Percentiles rank a stretch among this genome's conserved stretches.
These are phyloP conservation scores for Emergomyces pasteurianus DNA, from an alignment of 2,329 filamentous ascomycete genomes.

Conservation along the genomic window DNA sequence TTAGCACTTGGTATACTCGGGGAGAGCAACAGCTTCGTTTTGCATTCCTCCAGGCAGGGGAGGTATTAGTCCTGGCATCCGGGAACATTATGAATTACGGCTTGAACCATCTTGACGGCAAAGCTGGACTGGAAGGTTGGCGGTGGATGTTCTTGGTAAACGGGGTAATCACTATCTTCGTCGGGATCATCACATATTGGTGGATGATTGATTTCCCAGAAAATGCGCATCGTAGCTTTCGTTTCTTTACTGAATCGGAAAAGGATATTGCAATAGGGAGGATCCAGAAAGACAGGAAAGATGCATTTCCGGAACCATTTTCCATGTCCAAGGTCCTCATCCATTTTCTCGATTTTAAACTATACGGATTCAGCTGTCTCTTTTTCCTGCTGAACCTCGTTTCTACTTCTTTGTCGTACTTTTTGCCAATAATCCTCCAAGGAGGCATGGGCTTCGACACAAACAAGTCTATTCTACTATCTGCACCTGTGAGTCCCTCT, in stretches of 20 bases:
- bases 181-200: constrained; percentile 52
- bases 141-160: constrained; percentile 60
- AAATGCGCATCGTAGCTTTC: constrained; percentile 43
- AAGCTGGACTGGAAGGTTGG: constrained; percentile 48
- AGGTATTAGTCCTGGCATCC: constrained; percentile 54
- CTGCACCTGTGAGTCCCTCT: constrained; percentile 38
- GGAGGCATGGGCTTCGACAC: constrained; percentile 44
- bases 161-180: constrained; percentile 46
- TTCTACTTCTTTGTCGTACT: constrained; percentile 53
- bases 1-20: constrained; percentile 51
- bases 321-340: constrained; percentile 42
- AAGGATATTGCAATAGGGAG: constrained; percentile 44
- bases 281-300: constrained; percentile 50
- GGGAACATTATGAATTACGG: constrained; percentile 57
- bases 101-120: constrained; percentile 51
- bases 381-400: constrained; percentile 58
- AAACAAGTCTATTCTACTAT: constrained; percentile 47
- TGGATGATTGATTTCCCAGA: constrained; percentile 63
- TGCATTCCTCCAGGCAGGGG: constrained; percentile 51
- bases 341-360: constrained; percentile 48
- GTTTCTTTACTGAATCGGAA: constrained; percentile 47
- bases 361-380: constrained; percentile 52
- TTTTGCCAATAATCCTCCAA: constrained; percentile 49
- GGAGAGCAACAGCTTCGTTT: constrained; percentile 54
- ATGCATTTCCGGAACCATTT: constrained; percentile 47